These are phyloP conservation scores for Dipteronia dyeriana DNA, from an alignment of 345 rosid species.

Conservation along the genomic window DNA sequence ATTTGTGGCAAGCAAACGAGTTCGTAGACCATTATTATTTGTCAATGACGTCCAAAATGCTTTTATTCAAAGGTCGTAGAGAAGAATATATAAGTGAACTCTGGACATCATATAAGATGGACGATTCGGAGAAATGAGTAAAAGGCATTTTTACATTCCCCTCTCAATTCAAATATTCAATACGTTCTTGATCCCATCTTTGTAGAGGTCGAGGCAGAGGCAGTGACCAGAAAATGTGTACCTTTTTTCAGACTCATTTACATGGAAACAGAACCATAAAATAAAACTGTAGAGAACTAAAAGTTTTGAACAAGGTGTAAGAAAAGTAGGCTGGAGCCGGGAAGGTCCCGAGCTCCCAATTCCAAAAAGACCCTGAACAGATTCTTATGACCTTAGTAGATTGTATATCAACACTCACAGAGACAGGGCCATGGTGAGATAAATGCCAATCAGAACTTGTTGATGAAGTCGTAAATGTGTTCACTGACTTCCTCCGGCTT, in stretches of 20 bases:
- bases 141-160: too few species aligned
- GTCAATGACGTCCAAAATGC: too few species aligned
- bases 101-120: too few species aligned
- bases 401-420: not conserved
- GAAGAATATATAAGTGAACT: too few species aligned
- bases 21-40: too few species aligned
- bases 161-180: not conserved
- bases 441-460: constrained; percentile 43
- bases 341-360: too few species aligned
- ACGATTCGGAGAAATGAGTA: too few species aligned
- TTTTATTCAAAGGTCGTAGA: too few species aligned
- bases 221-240: not conserved
- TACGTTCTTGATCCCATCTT: not conserved
- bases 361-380: not conserved
- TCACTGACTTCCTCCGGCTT: constrained; percentile 60
- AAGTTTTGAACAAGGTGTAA: not conserved
- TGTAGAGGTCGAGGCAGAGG: too few species aligned
- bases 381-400: not conserved
- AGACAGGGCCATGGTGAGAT: not conserved
- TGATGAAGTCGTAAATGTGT: constrained; percentile 69
- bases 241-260: not conserved
- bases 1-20: too few species aligned
- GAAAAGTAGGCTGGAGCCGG: not conserved
- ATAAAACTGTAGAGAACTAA: not conserved
- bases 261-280: not conserved